phyloP scores from a whole-genome alignment of 345 rosid genomes.

The Durio zibethinus region DNA sequence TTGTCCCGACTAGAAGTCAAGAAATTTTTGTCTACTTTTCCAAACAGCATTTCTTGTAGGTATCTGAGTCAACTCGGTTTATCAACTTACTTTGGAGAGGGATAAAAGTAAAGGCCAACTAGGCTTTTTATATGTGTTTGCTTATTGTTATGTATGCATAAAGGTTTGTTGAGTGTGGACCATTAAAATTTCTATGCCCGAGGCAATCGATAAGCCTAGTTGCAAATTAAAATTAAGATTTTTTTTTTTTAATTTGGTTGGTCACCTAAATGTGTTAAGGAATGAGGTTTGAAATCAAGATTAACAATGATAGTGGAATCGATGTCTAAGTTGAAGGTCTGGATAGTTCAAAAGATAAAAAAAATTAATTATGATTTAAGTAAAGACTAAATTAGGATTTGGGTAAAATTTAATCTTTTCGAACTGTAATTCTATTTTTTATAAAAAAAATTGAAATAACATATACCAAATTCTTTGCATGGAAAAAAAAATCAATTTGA shows the following conservation, averaged over 20 bases:
- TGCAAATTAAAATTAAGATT: too few species aligned
- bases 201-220: too few species aligned
- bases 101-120: neutral
- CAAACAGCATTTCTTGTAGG: neutral
- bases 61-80: neutral
- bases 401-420: too few species aligned
- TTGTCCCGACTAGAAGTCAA: neutral
- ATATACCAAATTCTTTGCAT: too few species aligned
- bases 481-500: too few species aligned
- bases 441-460: too few species aligned
- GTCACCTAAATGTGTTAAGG: neutral
- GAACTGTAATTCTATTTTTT: too few species aligned
- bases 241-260: neutral
- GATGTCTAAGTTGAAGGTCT: too few species aligned
- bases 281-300: neutral
- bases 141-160: neutral
- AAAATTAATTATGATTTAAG: neutral
- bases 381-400: neutral
- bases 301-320: too few species aligned
- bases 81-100: neutral
- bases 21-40: slow-evolving; percentile 1
- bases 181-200: too few species aligned
- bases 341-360: too few species aligned
- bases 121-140: neutral
- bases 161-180: too few species aligned